Conservation (phyloP, 1,284 basidiomycete genomes). For the Fistulina hepatica region DNA sequence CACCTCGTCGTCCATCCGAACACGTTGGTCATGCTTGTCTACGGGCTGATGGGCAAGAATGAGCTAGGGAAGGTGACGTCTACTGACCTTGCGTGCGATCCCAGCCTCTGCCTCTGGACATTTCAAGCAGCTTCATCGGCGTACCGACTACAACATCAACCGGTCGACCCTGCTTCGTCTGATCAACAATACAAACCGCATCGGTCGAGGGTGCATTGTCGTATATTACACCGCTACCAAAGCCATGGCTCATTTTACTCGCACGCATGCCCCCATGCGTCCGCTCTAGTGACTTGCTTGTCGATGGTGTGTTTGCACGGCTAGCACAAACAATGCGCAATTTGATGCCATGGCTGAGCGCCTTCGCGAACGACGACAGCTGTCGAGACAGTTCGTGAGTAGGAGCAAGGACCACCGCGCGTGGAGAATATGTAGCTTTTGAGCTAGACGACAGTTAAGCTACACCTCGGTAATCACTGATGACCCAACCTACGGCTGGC, state of each 20-base stretch:
- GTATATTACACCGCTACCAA: not conserved
- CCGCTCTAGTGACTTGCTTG: conserved; percentile 12
- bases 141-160: conserved; percentile 74
- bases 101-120: conserved; percentile 59
- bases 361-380: conserved; percentile 62
- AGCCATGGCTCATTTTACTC: not conserved
- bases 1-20: too few relatives aligned
- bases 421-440: conserved; percentile 40
- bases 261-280: conserved; percentile 9
- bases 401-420: conserved; percentile 72
- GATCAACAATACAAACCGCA: too few relatives aligned
- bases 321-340: conserved; percentile 66
- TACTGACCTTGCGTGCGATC: too few relatives aligned
- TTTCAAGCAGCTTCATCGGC: conserved; percentile 63
- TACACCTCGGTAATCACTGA: too few relatives aligned
- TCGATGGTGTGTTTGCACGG: conserved; percentile 40
- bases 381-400: conserved; percentile 84
- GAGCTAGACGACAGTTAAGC: too few relatives aligned
- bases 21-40: too few relatives aligned
- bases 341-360: conserved; percentile 63
- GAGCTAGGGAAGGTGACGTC: too few relatives aligned
- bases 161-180: conserved; percentile 25
- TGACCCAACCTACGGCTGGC: conserved; percentile 7
- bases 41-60: too few relatives aligned
- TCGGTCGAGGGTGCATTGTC: not conserved